Evolutionary conservation across 2,329 filamentous ascomycete genomes (phyloP).

Genomic region (Diaporthe aspalathi): DNA sequence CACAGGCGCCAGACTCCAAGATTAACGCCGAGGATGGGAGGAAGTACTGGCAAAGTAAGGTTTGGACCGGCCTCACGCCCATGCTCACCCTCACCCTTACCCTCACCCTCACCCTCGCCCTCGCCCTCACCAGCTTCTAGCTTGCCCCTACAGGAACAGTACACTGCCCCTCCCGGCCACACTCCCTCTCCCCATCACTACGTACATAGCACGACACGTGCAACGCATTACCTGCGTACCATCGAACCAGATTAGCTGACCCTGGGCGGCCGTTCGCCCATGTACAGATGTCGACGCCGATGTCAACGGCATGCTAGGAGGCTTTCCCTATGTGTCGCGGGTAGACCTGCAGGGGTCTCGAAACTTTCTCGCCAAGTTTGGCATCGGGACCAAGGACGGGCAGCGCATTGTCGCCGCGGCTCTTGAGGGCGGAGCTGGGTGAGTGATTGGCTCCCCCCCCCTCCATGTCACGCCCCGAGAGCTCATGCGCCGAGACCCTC

Average conservation of each 20-base stretch:
- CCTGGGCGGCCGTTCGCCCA: neutral
- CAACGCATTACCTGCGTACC: neutral
- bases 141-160: neutral
- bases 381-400: slow-evolving; percentile 54
- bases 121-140: no score
- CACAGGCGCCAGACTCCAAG: slow-evolving; percentile 47
- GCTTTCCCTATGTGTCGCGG: slow-evolving; percentile 71
- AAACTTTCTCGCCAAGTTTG: slow-evolving; percentile 77
- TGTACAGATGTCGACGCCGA: slow-evolving; percentile 50
- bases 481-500: slow-evolving; percentile 22
- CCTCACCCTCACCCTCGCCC: neutral
- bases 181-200: neutral
- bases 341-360: slow-evolving; percentile 78
- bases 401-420: slow-evolving; percentile 45
- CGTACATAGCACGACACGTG: no score
- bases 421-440: slow-evolving; percentile 57
- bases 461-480: slow-evolving; percentile 18
- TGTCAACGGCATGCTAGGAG: slow-evolving; percentile 82
- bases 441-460: slow-evolving; percentile 40
- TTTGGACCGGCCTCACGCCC: neutral
- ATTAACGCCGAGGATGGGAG: slow-evolving; percentile 52
- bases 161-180: neutral
- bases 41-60: slow-evolving; percentile 59
- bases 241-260: slow-evolving; percentile 21
- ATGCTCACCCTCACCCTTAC: neutral